These are phyloP conservation scores for Fagopyrum homotropicum DNA, from an alignment of 148 eudicot species.

Conservation along the genomic window DNA sequence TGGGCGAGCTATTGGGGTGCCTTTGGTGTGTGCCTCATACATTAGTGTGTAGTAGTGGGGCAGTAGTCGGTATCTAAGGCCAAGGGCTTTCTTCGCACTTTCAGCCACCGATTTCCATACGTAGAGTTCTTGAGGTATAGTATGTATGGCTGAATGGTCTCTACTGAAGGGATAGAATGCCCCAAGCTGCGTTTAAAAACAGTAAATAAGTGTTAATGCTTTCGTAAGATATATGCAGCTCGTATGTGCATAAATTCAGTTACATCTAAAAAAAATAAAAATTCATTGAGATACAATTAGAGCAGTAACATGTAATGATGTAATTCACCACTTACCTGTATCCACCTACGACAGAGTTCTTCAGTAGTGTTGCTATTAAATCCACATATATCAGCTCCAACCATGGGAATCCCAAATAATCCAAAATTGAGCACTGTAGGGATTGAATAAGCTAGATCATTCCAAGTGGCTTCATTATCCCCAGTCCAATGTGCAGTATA, in stretches of 20 bases:
- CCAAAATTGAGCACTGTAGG: slow-evolving; percentile 32
- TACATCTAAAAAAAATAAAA: too few species aligned
- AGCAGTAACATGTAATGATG: too few species aligned
- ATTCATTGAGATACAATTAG: too few species aligned
- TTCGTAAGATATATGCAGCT: too few species aligned
- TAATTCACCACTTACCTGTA: background rate
- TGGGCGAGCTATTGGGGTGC: slow-evolving; percentile 44
- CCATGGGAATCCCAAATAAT: slow-evolving; percentile 32
- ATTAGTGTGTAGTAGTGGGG: slow-evolving; percentile 41
- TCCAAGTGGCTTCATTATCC: slow-evolving; percentile 44
- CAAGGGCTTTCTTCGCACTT: slow-evolving; percentile 35
- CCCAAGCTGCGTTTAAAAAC: slow-evolving; percentile 7
- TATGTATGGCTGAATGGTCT: slow-evolving; percentile 30
- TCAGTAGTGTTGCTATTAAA: slow-evolving; percentile 33
- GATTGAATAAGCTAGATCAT: slow-evolving; percentile 32
- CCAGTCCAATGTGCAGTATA: slow-evolving; percentile 49
- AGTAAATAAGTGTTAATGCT: too few species aligned
- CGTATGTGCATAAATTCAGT: too few species aligned
- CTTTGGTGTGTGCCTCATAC: slow-evolving; percentile 39
- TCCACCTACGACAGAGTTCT: slow-evolving; percentile 52
- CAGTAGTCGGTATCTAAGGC: slow-evolving; percentile 40
- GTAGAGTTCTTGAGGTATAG: slow-evolving; percentile 37
- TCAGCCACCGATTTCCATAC: slow-evolving; percentile 40
- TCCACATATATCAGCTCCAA: slow-evolving; percentile 25
- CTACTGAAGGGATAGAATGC: slow-evolving; percentile 53